phyloP scores from a whole-genome alignment of 345 rosid species.

The Lumnitzera littorea region DNA sequence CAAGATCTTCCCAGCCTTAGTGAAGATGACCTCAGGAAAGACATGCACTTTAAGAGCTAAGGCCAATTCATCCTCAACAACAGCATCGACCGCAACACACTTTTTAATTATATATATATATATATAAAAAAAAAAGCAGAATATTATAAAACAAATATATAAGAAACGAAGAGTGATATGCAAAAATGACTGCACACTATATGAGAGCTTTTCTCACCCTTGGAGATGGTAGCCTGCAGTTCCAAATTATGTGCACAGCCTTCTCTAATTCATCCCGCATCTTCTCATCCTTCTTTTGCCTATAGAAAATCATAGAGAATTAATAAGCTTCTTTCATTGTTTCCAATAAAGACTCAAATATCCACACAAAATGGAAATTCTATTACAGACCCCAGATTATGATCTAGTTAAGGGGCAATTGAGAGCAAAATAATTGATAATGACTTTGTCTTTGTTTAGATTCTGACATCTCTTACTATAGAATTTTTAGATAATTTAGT shows the following conservation, averaged over 20 bases:
- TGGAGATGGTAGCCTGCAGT: slow-evolving; percentile 85
- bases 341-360: too few species aligned
- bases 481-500: too few species aligned
- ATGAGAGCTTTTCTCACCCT: slow-evolving; percentile 39
- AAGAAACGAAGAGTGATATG: neutral
- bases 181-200: neutral
- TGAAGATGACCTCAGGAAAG: slow-evolving; percentile 75
- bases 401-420: too few species aligned
- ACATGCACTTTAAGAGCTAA: slow-evolving; percentile 58
- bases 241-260: slow-evolving; percentile 90
- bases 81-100: slow-evolving; percentile 91
- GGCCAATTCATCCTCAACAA: slow-evolving; percentile 57
- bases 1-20: slow-evolving; percentile 80
- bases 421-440: too few species aligned
- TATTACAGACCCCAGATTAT: too few species aligned
- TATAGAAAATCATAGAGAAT: slow-evolving; percentile 13
- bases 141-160: slow-evolving; percentile 5
- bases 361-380: too few species aligned
- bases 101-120: slow-evolving; percentile 7
- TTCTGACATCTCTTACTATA: too few species aligned
- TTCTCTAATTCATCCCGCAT: slow-evolving; percentile 57
- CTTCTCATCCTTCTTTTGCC: slow-evolving; percentile 72
- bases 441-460: too few species aligned
- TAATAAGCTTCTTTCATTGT: neutral
- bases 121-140: slow-evolving; percentile 3